phyloP scores from a whole-genome alignment of 2,329 filamentous ascomycete species.

The Colletotrichum horii region DNA sequence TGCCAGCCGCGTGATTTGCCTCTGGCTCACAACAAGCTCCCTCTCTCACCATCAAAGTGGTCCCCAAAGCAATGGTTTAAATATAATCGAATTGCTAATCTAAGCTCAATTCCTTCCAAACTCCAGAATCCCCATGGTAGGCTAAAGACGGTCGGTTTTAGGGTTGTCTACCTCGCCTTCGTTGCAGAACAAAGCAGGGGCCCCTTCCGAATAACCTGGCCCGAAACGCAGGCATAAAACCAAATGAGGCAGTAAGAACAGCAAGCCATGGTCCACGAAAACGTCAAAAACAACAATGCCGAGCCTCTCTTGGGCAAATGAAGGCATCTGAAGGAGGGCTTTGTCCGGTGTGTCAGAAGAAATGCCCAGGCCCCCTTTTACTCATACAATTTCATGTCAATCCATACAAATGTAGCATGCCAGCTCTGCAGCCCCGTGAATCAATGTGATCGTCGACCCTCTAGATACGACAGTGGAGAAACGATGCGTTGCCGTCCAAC shows the following conservation, averaged over 20 bases:
- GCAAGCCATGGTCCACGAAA: not conserved
- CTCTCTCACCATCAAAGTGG: not conserved
- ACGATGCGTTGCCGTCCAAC: not conserved
- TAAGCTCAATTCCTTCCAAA: not conserved
- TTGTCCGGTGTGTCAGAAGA: not conserved
- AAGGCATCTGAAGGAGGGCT: not conserved
- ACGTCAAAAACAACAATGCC: not conserved
- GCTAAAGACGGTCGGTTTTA: not conserved
- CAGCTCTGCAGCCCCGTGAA: not conserved
- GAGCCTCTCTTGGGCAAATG: not conserved
- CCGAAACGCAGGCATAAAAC: not conserved
- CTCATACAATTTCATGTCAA: constrained; percentile 21
- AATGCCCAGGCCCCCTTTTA: not conserved
- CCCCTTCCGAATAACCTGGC: not conserved
- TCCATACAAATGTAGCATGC: not conserved
- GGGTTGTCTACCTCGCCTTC: not conserved
- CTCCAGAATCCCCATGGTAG: constrained; percentile 1
- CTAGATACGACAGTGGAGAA: not conserved
- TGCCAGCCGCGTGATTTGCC: not conserved
- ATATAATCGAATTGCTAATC: not conserved
- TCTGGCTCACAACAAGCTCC: not conserved
- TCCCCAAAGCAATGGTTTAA: not conserved
- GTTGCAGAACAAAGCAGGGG: not conserved
- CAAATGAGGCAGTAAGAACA: not conserved
- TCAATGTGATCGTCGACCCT: not conserved